Percentiles rank a stretch among this genome's conserved stretches.
Evolutionary conservation across 2,329 filamentous ascomycete genomes (phyloP).

Genomic region (Hymenoscyphus occultus): DNA sequence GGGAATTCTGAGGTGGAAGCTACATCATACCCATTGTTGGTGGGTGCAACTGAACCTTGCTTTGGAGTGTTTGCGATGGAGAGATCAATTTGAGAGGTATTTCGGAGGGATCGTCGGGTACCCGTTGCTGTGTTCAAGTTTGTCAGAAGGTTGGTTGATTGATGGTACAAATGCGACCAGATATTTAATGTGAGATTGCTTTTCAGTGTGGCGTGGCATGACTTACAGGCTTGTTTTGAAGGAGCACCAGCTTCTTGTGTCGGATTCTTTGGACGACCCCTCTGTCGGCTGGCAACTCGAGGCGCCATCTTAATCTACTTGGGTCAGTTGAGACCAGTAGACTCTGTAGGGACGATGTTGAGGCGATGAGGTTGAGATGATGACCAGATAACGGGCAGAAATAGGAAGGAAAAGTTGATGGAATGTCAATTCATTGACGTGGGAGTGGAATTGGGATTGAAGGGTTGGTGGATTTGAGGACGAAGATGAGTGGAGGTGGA

Average conservation of each 20-base stretch:
- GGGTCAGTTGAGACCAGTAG: neutral
- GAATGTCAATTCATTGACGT: neutral
- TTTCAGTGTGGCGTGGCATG: neutral
- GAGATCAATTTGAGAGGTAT: constrained; percentile 13
- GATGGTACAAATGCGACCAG: neutral
- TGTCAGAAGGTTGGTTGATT: constrained; percentile 14
- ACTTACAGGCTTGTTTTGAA: constrained; percentile 31
- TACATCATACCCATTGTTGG: constrained; percentile 16
- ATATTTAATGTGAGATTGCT: neutral
- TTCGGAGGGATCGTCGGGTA: constrained; percentile 24
- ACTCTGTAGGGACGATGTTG: no score
- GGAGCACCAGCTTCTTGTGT: constrained; percentile 19
- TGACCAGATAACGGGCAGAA: neutral
- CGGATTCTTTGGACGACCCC: constrained; percentile 28
- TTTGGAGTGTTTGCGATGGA: constrained; percentile 8
- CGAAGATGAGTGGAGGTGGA: neutral
- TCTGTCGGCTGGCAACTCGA: neutral
- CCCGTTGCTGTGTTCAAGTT: constrained; percentile 18
- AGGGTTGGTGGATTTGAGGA: neutral
- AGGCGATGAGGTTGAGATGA: neutral
- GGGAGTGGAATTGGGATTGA: no score
- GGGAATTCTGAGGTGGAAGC: constrained; percentile 23
- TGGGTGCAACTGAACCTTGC: constrained; percentile 10
- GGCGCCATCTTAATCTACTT: constrained; percentile 22
- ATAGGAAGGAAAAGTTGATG: neutral